phyloP scores from a whole-genome alignment of 345 rosid genomes.

The Brassica nigra region DNA sequence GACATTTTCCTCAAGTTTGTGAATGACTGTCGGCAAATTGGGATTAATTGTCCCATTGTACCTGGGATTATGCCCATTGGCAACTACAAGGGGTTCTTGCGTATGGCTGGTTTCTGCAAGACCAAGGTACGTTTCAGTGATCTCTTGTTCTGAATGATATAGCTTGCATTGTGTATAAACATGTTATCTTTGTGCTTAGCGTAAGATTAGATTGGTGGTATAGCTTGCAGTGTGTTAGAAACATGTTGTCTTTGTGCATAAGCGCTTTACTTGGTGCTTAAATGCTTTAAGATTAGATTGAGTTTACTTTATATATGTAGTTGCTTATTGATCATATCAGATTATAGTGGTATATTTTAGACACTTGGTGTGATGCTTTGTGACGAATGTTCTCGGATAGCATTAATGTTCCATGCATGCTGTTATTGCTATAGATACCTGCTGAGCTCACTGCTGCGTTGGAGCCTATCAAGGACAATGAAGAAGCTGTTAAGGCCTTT shows the following conservation, averaged over 20 bases:
- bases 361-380: neutral
- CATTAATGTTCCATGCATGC: neutral
- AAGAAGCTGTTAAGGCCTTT: constrained; percentile 90
- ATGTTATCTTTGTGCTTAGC: constrained; percentile 3
- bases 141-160: constrained; percentile 7
- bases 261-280: neutral
- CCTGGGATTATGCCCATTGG: constrained; percentile 98
- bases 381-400: neutral
- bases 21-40: constrained; percentile 88
- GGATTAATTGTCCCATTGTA: constrained; percentile 84
- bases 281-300: neutral
- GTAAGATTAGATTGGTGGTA: neutral
- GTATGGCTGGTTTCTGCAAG: constrained; percentile 98
- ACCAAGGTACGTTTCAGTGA: constrained; percentile 58
- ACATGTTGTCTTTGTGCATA: neutral
- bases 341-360: neutral
- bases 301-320: neutral
- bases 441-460: constrained; percentile 81
- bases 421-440: constrained; percentile 60
- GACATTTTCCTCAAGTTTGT: constrained; percentile 90
- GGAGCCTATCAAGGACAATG: constrained; percentile 96
- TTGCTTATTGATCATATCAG: constrained; percentile 12
- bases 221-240: neutral
- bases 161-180: neutral
- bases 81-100: constrained; percentile 87